Conservation (phyloP, 768 basidiomycete genomes). For the Leccinum olivaceopallidum region DNA sequence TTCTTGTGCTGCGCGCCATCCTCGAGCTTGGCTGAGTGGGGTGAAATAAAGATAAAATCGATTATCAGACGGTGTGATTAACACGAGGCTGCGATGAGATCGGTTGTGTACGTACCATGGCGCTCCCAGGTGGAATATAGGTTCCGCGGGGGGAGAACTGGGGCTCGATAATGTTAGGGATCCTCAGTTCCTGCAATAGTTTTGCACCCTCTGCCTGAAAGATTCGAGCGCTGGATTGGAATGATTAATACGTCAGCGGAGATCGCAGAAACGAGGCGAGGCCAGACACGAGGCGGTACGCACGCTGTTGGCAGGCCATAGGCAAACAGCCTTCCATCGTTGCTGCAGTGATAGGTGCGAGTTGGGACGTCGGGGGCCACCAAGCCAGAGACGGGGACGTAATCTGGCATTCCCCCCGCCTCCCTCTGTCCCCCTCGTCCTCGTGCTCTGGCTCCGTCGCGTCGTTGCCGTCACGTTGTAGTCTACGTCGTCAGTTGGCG, state of each 20-base stretch:
- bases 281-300: constrained; percentile 35
- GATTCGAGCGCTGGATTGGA: constrained; percentile 61
- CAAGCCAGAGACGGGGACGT: too few relatives aligned
- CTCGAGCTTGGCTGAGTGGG: not conserved
- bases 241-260: constrained; percentile 14
- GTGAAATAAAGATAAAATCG: constrained; percentile 10
- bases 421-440: too few relatives aligned
- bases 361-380: constrained; percentile 65
- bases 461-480: too few relatives aligned
- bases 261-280: constrained; percentile 8
- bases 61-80: constrained; percentile 8
- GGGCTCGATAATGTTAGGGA: constrained; percentile 79
- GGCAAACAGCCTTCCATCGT: constrained; percentile 85
- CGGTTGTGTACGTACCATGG: too few relatives aligned
- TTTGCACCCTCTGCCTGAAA: constrained; percentile 72
- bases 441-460: too few relatives aligned
- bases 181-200: constrained; percentile 69
- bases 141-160: too few relatives aligned
- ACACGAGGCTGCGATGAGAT: too few relatives aligned
- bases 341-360: constrained; percentile 78
- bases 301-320: constrained; percentile 77
- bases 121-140: too few relatives aligned
- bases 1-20: too few relatives aligned
- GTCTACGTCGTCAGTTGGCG: too few relatives aligned
- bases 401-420: constrained; percentile 48